phyloP scores from a whole-genome alignment of 768 basidiomycete species.

The Pholiota conissans region DNA sequence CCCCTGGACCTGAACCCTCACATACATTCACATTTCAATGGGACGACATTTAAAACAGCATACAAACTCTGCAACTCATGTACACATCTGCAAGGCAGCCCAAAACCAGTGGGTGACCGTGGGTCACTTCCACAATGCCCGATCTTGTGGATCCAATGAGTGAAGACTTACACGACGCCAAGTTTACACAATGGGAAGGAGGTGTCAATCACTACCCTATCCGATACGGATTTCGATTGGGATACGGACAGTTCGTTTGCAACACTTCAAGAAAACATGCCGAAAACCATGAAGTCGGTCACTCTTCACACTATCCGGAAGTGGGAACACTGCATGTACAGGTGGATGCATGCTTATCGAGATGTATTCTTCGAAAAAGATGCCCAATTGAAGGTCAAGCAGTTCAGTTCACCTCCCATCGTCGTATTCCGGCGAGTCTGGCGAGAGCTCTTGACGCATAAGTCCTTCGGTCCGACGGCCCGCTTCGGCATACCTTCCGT shows the following conservation, averaged over 20 bases:
- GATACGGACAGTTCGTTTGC: no score
- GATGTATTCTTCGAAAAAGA: conserved; percentile 23
- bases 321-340: conserved; percentile 32
- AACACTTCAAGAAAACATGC: conserved; percentile 30
- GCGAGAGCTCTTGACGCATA: conserved; percentile 11
- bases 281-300: conserved; percentile 22
- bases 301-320: conserved; percentile 25
- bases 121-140: not conserved
- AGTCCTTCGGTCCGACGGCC: no score
- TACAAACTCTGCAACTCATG: not conserved
- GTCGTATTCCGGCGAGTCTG: conserved; percentile 19
- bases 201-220: no score
- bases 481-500: not conserved
- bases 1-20: no score
- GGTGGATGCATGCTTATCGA: conserved; percentile 35
- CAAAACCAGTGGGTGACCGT: no score
- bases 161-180: no score
- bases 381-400: conserved; percentile 29
- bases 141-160: not conserved
- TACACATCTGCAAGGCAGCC: not conserved
- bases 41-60: not conserved
- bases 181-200: no score
- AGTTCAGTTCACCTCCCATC: conserved; percentile 31
- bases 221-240: no score
- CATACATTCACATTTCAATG: no score